These are phyloP conservation scores for Brasilioporus rufonigricans DNA, from an alignment of 768 basidiomycete genomes.

Conservation along the genomic window DNA sequence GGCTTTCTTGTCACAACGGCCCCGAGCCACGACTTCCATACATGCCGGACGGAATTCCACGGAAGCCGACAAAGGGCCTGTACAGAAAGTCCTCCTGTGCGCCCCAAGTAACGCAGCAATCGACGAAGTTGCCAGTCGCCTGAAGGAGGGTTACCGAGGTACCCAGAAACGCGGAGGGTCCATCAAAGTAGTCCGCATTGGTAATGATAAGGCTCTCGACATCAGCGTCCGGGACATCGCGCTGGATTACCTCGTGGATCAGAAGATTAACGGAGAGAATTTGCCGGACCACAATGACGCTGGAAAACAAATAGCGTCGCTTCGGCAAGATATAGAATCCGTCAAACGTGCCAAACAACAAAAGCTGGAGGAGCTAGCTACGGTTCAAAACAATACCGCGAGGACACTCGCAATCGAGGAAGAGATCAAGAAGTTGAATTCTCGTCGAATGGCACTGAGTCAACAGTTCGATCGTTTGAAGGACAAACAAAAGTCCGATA, in stretches of 20 bases:
- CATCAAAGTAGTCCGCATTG: conserved; percentile 89
- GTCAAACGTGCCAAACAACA: conserved; percentile 57
- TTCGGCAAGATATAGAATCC: conserved; percentile 68
- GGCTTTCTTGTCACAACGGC: conserved; percentile 66
- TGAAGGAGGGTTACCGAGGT: conserved; percentile 74
- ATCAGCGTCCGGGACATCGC: conserved; percentile 81
- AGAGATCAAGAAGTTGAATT: conserved; percentile 66
- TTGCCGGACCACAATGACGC: conserved; percentile 46
- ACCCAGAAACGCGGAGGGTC: conserved; percentile 50
- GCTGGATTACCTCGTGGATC: conserved; percentile 82
- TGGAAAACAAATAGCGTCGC: conserved; percentile 51
- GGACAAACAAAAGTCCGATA: conserved; percentile 80
- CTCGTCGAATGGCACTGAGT: conserved; percentile 60
- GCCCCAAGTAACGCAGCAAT: conserved; percentile 99
- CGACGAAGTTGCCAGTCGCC: conserved; percentile 87
- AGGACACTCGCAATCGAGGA: conserved; percentile 57
- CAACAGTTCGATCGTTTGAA: conserved; percentile 72
- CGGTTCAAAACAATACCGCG: conserved; percentile 54
- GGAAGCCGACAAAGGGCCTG: conserved; percentile 41
- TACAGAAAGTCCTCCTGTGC: conserved; percentile 83
- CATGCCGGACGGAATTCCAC: conserved; percentile 43
- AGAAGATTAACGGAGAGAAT: conserved; percentile 53
- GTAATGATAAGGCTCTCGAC: conserved; percentile 72
- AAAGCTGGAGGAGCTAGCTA: conserved; percentile 60
- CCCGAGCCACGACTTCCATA: conserved; percentile 46